These are phyloP conservation scores for Aquilaria sinensis DNA, from an alignment of 345 rosid species.

Conservation along the genomic window DNA sequence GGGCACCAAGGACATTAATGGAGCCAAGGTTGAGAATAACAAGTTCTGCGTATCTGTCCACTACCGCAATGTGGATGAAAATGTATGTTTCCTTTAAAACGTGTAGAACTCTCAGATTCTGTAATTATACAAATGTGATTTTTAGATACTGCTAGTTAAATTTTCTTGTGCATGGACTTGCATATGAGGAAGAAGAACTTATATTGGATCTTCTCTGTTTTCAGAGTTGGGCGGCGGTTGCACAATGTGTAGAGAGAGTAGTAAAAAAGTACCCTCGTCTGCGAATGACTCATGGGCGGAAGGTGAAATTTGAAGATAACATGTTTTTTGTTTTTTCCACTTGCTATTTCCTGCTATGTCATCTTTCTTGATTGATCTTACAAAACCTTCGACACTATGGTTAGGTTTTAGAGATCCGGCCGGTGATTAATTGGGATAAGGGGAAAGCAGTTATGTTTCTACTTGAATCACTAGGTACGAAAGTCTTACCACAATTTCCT, in stretches of 20 bases:
- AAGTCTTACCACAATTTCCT: neutral
- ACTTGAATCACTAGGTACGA: constrained; percentile 88
- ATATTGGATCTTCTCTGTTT: constrained; percentile 1
- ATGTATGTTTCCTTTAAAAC: constrained; percentile 27
- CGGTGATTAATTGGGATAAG: constrained; percentile 92
- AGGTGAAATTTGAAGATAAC: constrained; percentile 34
- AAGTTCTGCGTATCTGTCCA: constrained; percentile 94
- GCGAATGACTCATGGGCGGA: constrained; percentile 67
- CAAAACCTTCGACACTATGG: constrained; percentile 4
- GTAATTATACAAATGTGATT: too few species aligned
- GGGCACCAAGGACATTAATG: constrained; percentile 53
- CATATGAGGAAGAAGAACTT: too few species aligned
- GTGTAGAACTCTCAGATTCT: neutral
- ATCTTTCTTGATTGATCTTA: constrained; percentile 9
- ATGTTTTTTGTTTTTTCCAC: neutral
- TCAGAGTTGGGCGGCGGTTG: constrained; percentile 58
- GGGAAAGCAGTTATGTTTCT: constrained; percentile 89
- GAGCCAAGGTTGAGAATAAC: constrained; percentile 78
- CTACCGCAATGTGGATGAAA: constrained; percentile 83
- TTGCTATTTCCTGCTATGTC: neutral
- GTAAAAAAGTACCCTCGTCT: constrained; percentile 47
- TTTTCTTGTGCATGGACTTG: too few species aligned
- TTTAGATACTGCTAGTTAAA: too few species aligned
- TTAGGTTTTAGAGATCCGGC: constrained; percentile 92
- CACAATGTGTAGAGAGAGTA: constrained; percentile 46